A percentile compares a stretch with the other conserved stretches of the same genome.
phyloP scores from a whole-genome alignment of 2,329 filamentous ascomycete genomes.

The Colletotrichum theobromicola region DNA sequence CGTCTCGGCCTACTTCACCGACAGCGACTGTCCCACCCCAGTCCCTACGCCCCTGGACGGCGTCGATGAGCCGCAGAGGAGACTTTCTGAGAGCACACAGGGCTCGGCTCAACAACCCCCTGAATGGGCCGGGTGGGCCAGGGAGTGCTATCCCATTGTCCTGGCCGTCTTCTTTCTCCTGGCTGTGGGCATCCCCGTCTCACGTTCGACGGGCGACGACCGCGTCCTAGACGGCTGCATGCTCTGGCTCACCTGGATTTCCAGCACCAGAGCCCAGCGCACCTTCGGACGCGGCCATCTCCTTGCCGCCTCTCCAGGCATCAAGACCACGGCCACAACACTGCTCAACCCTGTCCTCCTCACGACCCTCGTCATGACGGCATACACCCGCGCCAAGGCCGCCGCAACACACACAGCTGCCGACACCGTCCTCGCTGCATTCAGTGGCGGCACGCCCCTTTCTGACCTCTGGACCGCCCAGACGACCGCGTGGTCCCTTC shows the following conservation, averaged over 20 bases:
- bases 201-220: slow-evolving; percentile 34
- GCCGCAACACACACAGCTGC: slow-evolving; percentile 34
- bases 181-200: slow-evolving; percentile 46
- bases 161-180: slow-evolving; percentile 36
- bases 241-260: slow-evolving; percentile 56
- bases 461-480: slow-evolving; percentile 39
- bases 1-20: slow-evolving; percentile 15
- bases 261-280: slow-evolving; percentile 42
- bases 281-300: slow-evolving; percentile 30
- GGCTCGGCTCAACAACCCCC: neutral
- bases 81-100: neutral
- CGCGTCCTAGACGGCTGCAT: slow-evolving; percentile 50
- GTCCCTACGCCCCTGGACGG: neutral
- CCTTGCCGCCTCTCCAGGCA: neutral
- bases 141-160: slow-evolving; percentile 31
- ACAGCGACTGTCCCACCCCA: slow-evolving; percentile 4
- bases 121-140: neutral
- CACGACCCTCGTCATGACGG: slow-evolving; percentile 49
- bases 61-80: neutral
- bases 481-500: slow-evolving; percentile 5
- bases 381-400: slow-evolving; percentile 46
- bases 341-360: slow-evolving; percentile 54
- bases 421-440: slow-evolving; percentile 28
- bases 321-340: slow-evolving; percentile 31
- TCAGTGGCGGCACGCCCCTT: slow-evolving; percentile 39